Conservation (phyloP, 2,329 filamentous ascomycete species). For the Neonectria sp. region DNA sequence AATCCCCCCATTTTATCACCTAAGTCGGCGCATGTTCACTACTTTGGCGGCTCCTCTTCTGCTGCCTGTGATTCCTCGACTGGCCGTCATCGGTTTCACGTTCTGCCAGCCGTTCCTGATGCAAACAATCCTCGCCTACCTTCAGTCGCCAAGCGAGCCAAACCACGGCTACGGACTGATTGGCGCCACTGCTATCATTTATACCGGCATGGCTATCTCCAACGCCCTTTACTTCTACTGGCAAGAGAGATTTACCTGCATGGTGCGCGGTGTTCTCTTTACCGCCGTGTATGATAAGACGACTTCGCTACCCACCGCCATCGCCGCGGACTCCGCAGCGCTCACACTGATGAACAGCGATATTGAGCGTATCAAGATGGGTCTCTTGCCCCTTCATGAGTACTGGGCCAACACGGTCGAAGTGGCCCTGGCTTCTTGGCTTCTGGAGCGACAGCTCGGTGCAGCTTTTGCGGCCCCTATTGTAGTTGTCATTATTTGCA, state of each 20-base stretch:
- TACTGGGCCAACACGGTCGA: slow-evolving; percentile 54
- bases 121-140: slow-evolving; percentile 50
- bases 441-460: slow-evolving; percentile 52
- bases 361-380: slow-evolving; percentile 52
- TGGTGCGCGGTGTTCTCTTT: no score
- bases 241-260: no score
- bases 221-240: slow-evolving; percentile 46
- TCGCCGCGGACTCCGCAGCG: slow-evolving; percentile 48
- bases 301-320: no score
- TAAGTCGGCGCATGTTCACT: no score
- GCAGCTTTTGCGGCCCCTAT: slow-evolving; percentile 51
- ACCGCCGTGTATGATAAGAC: no score
- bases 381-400: slow-evolving; percentile 51
- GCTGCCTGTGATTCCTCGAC: slow-evolving; percentile 49
- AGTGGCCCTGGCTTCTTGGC: slow-evolving; percentile 51
- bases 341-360: slow-evolving; percentile 58
- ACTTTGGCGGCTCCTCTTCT: slow-evolving; percentile 37
- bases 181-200: slow-evolving; percentile 51
- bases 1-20: no score
- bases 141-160: slow-evolving; percentile 44
- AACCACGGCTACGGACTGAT: slow-evolving; percentile 52
- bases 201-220: slow-evolving; percentile 53
- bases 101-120: slow-evolving; percentile 58
- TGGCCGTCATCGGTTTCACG: slow-evolving; percentile 53
- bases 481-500: slow-evolving; percentile 46